Conservation (phyloP, 306 rosid species). For the Pterocarpus santalinus region DNA sequence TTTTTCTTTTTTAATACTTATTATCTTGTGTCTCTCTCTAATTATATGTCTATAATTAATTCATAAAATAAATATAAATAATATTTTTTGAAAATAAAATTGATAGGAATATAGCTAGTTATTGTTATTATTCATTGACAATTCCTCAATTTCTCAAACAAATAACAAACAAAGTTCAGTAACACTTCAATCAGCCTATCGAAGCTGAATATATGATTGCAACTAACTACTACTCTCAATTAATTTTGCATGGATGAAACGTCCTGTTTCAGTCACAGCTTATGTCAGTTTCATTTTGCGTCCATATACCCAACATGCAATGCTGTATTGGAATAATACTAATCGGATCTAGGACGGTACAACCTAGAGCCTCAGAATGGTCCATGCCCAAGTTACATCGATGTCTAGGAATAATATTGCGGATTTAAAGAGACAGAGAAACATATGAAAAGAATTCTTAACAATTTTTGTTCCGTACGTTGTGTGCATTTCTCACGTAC, state of each 20-base stretch:
- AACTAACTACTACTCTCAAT: not conserved
- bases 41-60: no score
- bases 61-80: no score
- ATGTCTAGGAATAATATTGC: not conserved
- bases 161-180: no score
- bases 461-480: no score
- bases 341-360: constrained; percentile 29
- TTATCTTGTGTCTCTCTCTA: no score
- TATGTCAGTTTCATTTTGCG: not conserved
- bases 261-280: not conserved
- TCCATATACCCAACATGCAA: constrained; percentile 6
- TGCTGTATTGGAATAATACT: constrained; percentile 9
- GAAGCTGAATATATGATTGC: no score
- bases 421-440: not conserved
- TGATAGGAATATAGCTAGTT: no score
- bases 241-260: not conserved
- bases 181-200: no score
- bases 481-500: not conserved
- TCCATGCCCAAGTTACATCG: constrained; percentile 21
- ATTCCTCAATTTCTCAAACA: no score
- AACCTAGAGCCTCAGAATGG: constrained; percentile 22
- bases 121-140: no score
- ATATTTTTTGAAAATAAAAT: no score
- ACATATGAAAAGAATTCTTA: not conserved
- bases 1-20: no score